These are phyloP conservation scores for Guillardia theta DNA, from an alignment of 78 protist genomes.

Conservation along the genomic window DNA sequence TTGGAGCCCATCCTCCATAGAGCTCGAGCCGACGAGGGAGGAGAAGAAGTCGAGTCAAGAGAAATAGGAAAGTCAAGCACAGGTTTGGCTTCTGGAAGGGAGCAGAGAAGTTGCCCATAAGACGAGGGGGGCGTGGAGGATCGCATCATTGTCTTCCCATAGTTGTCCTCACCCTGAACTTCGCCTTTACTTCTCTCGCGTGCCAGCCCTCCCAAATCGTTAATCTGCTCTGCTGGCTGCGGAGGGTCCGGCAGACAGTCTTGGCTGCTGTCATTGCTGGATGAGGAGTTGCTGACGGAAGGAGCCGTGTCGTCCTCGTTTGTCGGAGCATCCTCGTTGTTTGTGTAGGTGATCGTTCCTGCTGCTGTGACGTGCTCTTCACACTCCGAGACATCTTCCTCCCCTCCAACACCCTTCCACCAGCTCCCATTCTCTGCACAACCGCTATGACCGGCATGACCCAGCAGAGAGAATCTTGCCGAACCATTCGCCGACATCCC, in stretches of 20 bases:
- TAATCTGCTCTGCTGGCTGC: too few species aligned
- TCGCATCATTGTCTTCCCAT: neutral
- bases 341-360: neutral
- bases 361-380: neutral
- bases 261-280: neutral
- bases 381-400: neutral
- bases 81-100: conserved; percentile 1
- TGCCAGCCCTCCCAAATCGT: neutral
- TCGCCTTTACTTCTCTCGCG: neutral
- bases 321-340: neutral
- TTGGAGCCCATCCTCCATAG: neutral
- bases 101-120: neutral
- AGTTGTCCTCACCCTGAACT: neutral
- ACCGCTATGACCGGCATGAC: too few species aligned
- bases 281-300: neutral
- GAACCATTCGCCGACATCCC: too few species aligned
- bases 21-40: conserved; percentile 13
- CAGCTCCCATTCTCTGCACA: too few species aligned
- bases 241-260: neutral
- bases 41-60: neutral
- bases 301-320: neutral
- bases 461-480: too few species aligned
- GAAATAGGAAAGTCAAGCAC: neutral
- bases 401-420: too few species aligned
- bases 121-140: neutral